Base-by-base conservation (phyloP, 176 grass and related monocot genomes). In the Oryza coarctata region DNA sequence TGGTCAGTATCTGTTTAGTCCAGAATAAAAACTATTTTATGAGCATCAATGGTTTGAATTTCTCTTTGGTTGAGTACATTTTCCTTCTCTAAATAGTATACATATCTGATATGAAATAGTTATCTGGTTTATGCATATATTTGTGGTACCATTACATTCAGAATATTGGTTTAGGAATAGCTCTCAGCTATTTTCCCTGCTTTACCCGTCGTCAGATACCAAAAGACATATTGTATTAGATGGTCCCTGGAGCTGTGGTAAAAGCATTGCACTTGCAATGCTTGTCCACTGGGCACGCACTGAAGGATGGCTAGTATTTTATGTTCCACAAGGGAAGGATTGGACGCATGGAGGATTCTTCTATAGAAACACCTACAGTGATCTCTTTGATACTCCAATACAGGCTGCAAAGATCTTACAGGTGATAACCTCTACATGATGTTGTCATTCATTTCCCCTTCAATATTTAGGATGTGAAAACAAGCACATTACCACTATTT, bases 251-350 rank as follows among this genome's bases (percentile, higher is more conserved):
- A 93, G 95, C 65, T 88, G 87, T 55, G 95, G 95, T 63, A 98
- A 98, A 90, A 98, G 92, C 71, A 90, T 93, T 75, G 87, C 90
- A 79, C 90, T 98, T 80, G 92, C 95, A 28, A 93, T 98, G 95
- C 92, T 98, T 89, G 95, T 98, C 47, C 92, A 95, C 39, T 98
- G 95, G 95, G 95, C 95, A 71, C 92, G 95, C 84, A 91, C 86
- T 80, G 86, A 95, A 86, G 92, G 92, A 75, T 98, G 95, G 95
- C 79, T 98, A 34, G 95, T 98, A 18, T 95, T 98, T 71, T 98
- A 98, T 93, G 95, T 95, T 63, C 95, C 95, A 39, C 89, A 84
- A 70, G 95, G 90, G 79, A 98, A 79, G 75, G 90, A 95, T 71
- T 98, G 95, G 95, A 93, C 85, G 71, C 92, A 95, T 91, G 92